A percentile compares a stretch with the other conserved stretches of the same genome.
Conservation (phyloP, 78 protist species). For the Dictyostelium capitatum region DNA sequence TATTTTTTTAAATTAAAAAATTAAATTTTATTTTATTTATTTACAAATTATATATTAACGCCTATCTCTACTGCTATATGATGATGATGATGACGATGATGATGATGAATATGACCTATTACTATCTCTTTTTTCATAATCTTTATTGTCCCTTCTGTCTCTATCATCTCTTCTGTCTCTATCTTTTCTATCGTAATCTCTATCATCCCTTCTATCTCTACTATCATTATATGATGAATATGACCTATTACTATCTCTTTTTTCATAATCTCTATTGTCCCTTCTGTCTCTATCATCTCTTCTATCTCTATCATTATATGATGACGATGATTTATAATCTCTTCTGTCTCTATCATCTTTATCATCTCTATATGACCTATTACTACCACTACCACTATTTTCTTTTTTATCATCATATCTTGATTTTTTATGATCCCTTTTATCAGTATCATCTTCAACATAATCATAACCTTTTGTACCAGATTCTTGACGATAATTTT, state of each 20-base stretch:
- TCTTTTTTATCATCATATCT: constrained; percentile 18
- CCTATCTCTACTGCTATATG: too few species aligned
- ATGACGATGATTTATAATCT: not conserved
- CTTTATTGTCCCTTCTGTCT: constrained; percentile 45
- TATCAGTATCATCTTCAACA: constrained; percentile 39
- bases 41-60: too few species aligned
- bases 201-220: not conserved
- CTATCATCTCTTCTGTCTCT: constrained; percentile 43
- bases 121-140: constrained; percentile 20
- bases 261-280: not conserved
- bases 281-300: constrained; percentile 32
- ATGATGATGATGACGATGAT: too few species aligned
- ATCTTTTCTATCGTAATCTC: not conserved
- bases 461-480: constrained; percentile 71
- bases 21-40: too few species aligned
- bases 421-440: constrained; percentile 15
- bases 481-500: constrained; percentile 20
- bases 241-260: not conserved
- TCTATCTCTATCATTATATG: not conserved
- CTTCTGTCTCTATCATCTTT: not conserved
- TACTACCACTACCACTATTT: not conserved
- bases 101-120: not conserved
- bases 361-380: not conserved
- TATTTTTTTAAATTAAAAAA: too few species aligned
- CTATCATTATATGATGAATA: not conserved